Evolutionary conservation across 768 basidiomycete genomes (phyloP).

Genomic region (Rhizopogon sp.): DNA sequence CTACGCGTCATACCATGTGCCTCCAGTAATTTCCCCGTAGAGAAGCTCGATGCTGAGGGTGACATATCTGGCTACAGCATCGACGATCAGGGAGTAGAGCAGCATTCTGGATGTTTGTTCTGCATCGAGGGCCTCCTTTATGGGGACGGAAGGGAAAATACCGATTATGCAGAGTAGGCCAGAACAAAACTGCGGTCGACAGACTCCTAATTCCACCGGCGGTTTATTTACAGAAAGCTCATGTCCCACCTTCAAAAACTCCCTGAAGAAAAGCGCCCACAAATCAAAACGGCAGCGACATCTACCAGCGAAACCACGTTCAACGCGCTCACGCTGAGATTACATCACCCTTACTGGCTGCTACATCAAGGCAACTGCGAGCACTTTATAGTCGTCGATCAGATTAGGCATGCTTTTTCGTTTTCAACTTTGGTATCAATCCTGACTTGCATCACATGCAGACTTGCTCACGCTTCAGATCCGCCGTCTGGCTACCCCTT

Average conservation of each 20-base stretch:
- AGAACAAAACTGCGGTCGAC: background rate
- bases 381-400: slow-evolving; percentile 69
- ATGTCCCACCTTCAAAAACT: slow-evolving; percentile 33
- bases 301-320: slow-evolving; percentile 46
- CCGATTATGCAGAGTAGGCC: slow-evolving; percentile 60
- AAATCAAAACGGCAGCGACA: slow-evolving; percentile 34
- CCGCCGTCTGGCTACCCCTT: slow-evolving; percentile 57
- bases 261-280: slow-evolving; percentile 23
- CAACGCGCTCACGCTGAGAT: slow-evolving; percentile 49
- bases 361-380: slow-evolving; percentile 80
- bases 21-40: slow-evolving; percentile 47
- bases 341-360: slow-evolving; percentile 79
- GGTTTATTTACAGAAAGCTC: slow-evolving; percentile 36
- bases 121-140: slow-evolving; percentile 59
- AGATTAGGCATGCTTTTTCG: slow-evolving; percentile 50
- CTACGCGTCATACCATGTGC: slow-evolving; percentile 55
- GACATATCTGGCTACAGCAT: slow-evolving; percentile 29
- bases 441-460: slow-evolving; percentile 22
- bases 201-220: background rate
- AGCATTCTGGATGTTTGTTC: slow-evolving; percentile 40
- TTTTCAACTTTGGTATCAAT: background rate
- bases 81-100: slow-evolving; percentile 6
- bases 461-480: slow-evolving; percentile 57
- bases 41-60: slow-evolving; percentile 30
- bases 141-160: slow-evolving; percentile 41